A percentile compares a stretch with the other conserved stretches of the same genome.
Evolutionary conservation across 768 basidiomycete species (phyloP).

Genomic region (Dacryopinax spathularia): DNA sequence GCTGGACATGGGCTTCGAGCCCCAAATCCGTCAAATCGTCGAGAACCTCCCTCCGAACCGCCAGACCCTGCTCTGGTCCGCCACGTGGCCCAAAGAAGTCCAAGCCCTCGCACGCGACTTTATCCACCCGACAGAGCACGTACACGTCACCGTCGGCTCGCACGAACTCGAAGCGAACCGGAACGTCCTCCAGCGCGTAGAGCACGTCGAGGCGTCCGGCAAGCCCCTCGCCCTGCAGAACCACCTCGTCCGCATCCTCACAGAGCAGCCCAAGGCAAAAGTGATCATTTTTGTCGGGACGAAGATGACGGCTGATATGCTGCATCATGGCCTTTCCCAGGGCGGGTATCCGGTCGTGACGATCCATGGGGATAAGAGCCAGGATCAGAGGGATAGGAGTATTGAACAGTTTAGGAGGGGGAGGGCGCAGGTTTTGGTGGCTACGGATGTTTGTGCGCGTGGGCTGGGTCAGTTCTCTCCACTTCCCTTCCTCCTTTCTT

Average conservation of each 20-base stretch:
- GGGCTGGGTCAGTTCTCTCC: conserved; percentile 29
- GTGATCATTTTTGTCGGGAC: conserved; percentile 36
- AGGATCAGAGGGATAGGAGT: conserved; percentile 33
- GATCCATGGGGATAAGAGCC: conserved; percentile 36
- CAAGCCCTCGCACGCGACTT: conserved; percentile 33
- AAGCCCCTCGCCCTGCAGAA: conserved; percentile 32
- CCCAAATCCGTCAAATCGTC: conserved; percentile 18
- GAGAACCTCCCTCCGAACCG: conserved; percentile 28
- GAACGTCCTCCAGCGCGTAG: conserved; percentile 32
- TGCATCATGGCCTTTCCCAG: conserved; percentile 12
- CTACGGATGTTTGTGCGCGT: conserved; percentile 33
- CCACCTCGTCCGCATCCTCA: conserved; percentile 30
- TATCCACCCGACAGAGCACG: conserved; percentile 25
- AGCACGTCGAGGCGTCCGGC: conserved; percentile 31
- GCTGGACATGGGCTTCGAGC: conserved; percentile 39
- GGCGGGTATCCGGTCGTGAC: conserved; percentile 11
- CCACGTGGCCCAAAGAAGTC: conserved; percentile 37
- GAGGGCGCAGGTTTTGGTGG: conserved; percentile 23
- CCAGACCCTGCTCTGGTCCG: conserved; percentile 30
- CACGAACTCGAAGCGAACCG: conserved; percentile 34
- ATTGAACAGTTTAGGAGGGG: conserved; percentile 33
- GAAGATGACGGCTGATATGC: conserved; percentile 24
- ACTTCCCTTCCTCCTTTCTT: not conserved
- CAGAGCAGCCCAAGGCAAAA: conserved; percentile 29
- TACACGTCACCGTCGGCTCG: conserved; percentile 35